Evolutionary conservation across 495 filamentous ascomycete genomes (phyloP).

Genomic region (Cladorrhinum samala): DNA sequence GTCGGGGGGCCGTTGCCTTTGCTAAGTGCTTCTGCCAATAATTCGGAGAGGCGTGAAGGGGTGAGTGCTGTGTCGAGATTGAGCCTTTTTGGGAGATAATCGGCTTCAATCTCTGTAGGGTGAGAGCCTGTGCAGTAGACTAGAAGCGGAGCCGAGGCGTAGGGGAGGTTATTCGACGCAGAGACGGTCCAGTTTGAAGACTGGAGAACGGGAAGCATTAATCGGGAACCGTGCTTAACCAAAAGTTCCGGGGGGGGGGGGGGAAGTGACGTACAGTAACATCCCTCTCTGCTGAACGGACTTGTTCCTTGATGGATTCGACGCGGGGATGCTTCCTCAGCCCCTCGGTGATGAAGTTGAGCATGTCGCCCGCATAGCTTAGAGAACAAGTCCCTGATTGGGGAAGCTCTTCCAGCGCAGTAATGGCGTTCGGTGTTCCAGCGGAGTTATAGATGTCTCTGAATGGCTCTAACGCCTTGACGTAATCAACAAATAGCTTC

Average conservation of each 20-base stretch:
- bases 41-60: not conserved
- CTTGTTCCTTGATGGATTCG: conserved; percentile 2
- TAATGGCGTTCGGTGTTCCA: conserved; percentile 10
- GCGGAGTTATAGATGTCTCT: conserved; percentile 7
- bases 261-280: not conserved
- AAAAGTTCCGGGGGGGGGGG: no score
- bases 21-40: not conserved
- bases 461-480: conserved; percentile 9
- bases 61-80: conserved; percentile 14
- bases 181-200: conserved; percentile 7
- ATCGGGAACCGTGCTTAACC: no score
- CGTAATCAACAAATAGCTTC: conserved; percentile 15
- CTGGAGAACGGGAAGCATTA: not conserved
- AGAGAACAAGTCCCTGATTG: conserved; percentile 15
- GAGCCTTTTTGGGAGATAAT: not conserved
- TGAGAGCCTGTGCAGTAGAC: conserved; percentile 20
- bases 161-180: not conserved
- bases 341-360: conserved; percentile 53
- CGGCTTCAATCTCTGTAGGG: not conserved
- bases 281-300: not conserved
- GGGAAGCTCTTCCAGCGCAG: not conserved
- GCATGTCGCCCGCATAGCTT: conserved; percentile 17
- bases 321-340: conserved; percentile 23
- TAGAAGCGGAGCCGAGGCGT: conserved; percentile 7
- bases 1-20: not conserved